Conservation (phyloP, 495 filamentous ascomycete species). For the Oidiodendron maius region DNA sequence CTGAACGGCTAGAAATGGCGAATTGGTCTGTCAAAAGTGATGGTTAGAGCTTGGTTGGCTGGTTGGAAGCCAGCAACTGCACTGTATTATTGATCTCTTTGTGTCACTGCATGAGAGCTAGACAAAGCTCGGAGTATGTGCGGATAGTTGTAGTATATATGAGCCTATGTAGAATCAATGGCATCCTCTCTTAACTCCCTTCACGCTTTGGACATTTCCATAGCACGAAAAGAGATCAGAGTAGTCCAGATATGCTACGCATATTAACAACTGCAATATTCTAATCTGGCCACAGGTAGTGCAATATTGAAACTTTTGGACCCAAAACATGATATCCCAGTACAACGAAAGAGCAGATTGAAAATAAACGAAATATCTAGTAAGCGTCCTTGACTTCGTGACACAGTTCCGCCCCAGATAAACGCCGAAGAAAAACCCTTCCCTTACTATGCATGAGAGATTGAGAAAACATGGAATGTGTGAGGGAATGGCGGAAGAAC, state of each 20-base stretch:
- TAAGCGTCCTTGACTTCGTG: background rate
- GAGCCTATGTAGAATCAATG: conserved; percentile 19
- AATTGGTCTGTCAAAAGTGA: no score
- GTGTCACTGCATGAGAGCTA: conserved; percentile 11
- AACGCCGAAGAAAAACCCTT: conserved; percentile 4
- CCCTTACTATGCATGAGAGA: conserved; percentile 4
- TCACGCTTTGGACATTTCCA: no score
- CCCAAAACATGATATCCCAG: no score
- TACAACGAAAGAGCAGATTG: no score
- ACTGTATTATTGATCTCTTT: conserved; percentile 21
- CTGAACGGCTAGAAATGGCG: no score
- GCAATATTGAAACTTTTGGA: no score
- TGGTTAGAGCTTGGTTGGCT: no score
- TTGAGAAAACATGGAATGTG: background rate
- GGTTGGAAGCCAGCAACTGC: no score
- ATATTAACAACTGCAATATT: no score
- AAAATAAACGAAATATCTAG: no score
- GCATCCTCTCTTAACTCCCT: conserved; percentile 6
- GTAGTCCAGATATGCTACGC: no score
- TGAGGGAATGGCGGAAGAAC: conserved; percentile 2
- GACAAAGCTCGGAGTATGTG: conserved; percentile 12
- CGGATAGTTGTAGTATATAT: conserved; percentile 19
- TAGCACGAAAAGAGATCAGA: background rate
- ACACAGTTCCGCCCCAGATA: background rate
- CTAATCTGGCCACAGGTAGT: no score